Percentiles rank a stretch among this genome's conserved stretches.
Conservation (phyloP, 129 eudicot species). For the Rutidosis leptorrhynchoides region DNA sequence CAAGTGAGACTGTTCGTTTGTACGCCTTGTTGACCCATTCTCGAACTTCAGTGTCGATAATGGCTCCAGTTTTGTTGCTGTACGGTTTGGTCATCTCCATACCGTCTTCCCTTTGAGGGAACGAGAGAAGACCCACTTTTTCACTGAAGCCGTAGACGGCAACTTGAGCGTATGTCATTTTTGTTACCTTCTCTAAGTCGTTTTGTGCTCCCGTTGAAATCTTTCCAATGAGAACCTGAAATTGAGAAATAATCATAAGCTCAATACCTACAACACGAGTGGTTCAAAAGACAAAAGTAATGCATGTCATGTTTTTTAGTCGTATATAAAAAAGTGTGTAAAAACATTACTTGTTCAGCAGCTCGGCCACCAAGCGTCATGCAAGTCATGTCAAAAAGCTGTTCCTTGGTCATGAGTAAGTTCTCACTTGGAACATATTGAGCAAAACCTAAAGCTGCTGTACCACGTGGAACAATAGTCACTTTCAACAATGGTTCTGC, state of each 20-base stretch:
- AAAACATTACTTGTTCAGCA: constrained; percentile 73
- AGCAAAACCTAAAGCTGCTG: constrained; percentile 94
- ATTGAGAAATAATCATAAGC: not conserved
- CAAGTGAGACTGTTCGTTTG: constrained; percentile 48
- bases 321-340: not conserved
- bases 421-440: constrained; percentile 93
- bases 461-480: constrained; percentile 96
- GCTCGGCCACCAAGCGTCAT: constrained; percentile 99
- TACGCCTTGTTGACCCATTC: constrained; percentile 91
- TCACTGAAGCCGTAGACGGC: constrained; percentile 91
- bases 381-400: constrained; percentile 91
- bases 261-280: not conserved
- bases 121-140: constrained; percentile 52
- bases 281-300: not conserved
- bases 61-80: constrained; percentile 84
- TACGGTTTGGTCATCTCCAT: constrained; percentile 83
- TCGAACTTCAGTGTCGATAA: constrained; percentile 77
- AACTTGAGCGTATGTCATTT: constrained; percentile 95
- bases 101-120: constrained; percentile 53
- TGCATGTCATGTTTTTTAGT: not conserved
- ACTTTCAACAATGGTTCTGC: constrained; percentile 91
- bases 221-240: constrained; percentile 74
- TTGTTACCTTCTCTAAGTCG: constrained; percentile 88
- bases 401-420: constrained; percentile 90
- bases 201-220: constrained; percentile 97